Conservation (phyloP, 2,329 filamentous ascomycete species). For the Aspergillus fumigatus region DNA sequence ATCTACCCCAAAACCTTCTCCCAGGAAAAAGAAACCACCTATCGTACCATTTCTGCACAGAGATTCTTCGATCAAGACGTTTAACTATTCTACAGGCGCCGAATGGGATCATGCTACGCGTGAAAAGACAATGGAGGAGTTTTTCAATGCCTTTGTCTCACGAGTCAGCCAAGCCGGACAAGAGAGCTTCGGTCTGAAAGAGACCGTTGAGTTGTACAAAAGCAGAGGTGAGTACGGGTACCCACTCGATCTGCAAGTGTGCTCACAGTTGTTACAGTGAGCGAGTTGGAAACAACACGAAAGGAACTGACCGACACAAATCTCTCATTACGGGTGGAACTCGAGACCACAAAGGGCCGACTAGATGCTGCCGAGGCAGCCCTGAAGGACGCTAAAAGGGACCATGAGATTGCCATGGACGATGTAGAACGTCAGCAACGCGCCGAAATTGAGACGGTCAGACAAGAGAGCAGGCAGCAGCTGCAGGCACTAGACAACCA, state of each 20-base stretch:
- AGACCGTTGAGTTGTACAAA: slow-evolving; percentile 70
- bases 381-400: slow-evolving; percentile 50
- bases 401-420: slow-evolving; percentile 49
- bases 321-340: slow-evolving; percentile 59
- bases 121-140: slow-evolving; percentile 69
- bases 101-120: slow-evolving; percentile 72
- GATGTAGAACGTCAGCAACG: slow-evolving; percentile 51
- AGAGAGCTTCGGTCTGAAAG: slow-evolving; percentile 66
- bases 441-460: slow-evolving; percentile 37
- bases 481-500: slow-evolving; percentile 55
- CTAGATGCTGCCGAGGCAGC: slow-evolving; percentile 46
- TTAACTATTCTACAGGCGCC: slow-evolving; percentile 29
- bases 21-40: slow-evolving; percentile 25
- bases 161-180: slow-evolving; percentile 66
- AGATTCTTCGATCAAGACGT: slow-evolving; percentile 68
- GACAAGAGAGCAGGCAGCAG: slow-evolving; percentile 47
- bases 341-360: slow-evolving; percentile 58
- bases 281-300: slow-evolving; percentile 53
- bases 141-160: slow-evolving; percentile 67
- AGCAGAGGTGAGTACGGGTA: slow-evolving; percentile 56
- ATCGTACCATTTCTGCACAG: slow-evolving; percentile 59
- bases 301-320: slow-evolving; percentile 50
- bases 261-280: slow-evolving; percentile 38
- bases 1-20: slow-evolving; percentile 33
- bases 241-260: not conserved